Conservation (phyloP, 768 basidiomycete genomes). For the Phaeotremella skinneri region DNA sequence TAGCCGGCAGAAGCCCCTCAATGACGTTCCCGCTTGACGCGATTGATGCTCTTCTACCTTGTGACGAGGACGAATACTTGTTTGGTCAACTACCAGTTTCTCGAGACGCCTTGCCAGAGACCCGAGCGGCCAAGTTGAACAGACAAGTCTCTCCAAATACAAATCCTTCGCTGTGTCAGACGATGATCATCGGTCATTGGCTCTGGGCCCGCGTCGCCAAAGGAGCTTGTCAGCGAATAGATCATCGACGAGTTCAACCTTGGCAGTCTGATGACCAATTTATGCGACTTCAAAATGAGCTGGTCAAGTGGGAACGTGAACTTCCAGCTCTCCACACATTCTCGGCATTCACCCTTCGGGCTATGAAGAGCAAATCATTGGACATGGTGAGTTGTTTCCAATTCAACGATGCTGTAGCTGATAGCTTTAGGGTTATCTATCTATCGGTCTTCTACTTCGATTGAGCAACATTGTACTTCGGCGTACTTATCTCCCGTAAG, state of each 20-base stretch:
- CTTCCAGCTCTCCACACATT: background rate
- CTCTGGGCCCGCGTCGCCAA: constrained; percentile 7
- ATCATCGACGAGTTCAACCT: background rate
- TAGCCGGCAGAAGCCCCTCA: constrained; percentile 2
- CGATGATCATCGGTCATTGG: constrained; percentile 12
- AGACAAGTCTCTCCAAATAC: background rate
- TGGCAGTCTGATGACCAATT: constrained; percentile 4
- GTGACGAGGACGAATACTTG: constrained; percentile 5
- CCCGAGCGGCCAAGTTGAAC: background rate
- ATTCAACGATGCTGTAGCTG: background rate
- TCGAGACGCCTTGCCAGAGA: constrained; percentile 2
- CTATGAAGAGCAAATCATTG: constrained; percentile 3
- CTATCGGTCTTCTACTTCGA: constrained; percentile 6
- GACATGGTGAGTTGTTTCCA: constrained; percentile 1
- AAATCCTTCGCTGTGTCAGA: background rate
- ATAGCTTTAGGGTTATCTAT: constrained; percentile 1
- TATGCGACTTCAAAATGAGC: background rate
- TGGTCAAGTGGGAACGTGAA: constrained; percentile 1
- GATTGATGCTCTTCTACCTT: constrained; percentile 10
- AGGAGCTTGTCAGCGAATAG: constrained; percentile 3
- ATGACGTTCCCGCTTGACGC: constrained; percentile 4
- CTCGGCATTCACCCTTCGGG: constrained; percentile 8
- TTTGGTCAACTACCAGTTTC: constrained; percentile 7
- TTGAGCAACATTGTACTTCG: constrained; percentile 4
- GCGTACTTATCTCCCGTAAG: constrained; percentile 7